Evolutionary conservation across 805 yeast species (phyloP), one percentile per base, ranked within the genome.

Genomic region (Candida multigemmis): DNA sequence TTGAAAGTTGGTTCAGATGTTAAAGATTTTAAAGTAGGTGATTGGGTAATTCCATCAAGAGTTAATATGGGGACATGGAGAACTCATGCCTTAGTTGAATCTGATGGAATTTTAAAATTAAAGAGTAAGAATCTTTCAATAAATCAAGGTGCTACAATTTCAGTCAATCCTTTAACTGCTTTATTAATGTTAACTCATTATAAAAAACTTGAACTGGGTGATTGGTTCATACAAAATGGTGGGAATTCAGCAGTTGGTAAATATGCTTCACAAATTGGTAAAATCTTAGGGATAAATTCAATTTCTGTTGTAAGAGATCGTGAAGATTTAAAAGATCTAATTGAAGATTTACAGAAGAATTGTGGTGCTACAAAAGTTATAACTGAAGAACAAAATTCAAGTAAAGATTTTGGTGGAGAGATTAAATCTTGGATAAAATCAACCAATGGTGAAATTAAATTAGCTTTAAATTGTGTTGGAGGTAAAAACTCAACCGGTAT

Each of bases 241-340:
- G 97, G 95, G 19, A 91, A 85, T 39, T 84, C 95, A 6, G 94
- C 91, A 16, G 99, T 91, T 7, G 95, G 96, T 5, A 75, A 85
- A 40, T 77, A 81, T 41, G 97, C 94, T 6, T 68, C 85, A 25
- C 99, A 91, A 54, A 71, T 91, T 28, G 95, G 83, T 16, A 72
- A 73, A 37, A 61, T 75, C 16, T 65, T 79, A 50, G 95, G 94
- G 1, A 54, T 77, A 47, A 84, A 85, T 42, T 84, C 94, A 7
- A 69, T 91, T 39, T 77, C 83, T 35, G 91, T 91, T 23, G 80
- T 91, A 26, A 75, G 99, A 52, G 83, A 84, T 45, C 72, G 97
- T 41, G 80, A 77, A 18, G 67, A 86, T 43, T 64, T 89, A 28
- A 79, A 77, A n/a, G 72, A 66, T 27, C 46, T 71, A 24, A 51